Base-by-base conservation (phyloP, 306 rosid species). In the Purshia tridentata region DNA sequence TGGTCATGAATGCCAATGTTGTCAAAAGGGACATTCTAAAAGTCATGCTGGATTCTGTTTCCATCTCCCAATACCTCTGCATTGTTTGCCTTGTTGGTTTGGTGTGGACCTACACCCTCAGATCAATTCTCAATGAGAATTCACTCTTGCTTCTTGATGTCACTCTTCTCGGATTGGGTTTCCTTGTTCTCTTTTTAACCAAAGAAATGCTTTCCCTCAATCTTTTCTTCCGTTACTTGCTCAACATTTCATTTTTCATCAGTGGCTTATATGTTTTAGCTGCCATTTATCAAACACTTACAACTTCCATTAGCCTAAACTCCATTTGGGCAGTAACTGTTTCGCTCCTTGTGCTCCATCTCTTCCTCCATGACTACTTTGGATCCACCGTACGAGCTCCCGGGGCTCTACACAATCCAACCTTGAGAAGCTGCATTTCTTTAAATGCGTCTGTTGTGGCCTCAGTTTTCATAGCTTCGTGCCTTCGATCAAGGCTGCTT, bases 1-100 rank as follows among this genome's bases (percentile, higher is more conserved):
- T 91, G 87, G 94, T 91, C 75, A 93, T 87, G 92, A 93, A 93
- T 85, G 98, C 97, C 66, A 89, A 87, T 65, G 92, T 93, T 42
- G 98, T 93, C 4, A 88, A 86, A 81, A 77, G 97, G 77, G 92
- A 88, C 82, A 83, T 93, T 81, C 58, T 91, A 12, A 91, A 89
- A 83, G 97, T 93, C 78, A 91, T 93, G 96, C 81, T 69, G 20
- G 96, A 91, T 67, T 86, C 97, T 0, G 86, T 93, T 71, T 91
- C 97, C 45, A 93, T 93, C 50, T 91, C 98, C 10, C 90, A 93
- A 68, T 93, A 93, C 78, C 77, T 93, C 15, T 93, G 96, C 84
- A 84, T 93, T 67, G 97, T 93, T 20, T 76, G 92, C 13, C 96
- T 91, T 65, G 97, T 93, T n/a, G 96, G 84, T 73, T 81, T 91